phyloP scores from a whole-genome alignment of 2,329 filamentous ascomycete species.

The Waltergamsia citrina region DNA sequence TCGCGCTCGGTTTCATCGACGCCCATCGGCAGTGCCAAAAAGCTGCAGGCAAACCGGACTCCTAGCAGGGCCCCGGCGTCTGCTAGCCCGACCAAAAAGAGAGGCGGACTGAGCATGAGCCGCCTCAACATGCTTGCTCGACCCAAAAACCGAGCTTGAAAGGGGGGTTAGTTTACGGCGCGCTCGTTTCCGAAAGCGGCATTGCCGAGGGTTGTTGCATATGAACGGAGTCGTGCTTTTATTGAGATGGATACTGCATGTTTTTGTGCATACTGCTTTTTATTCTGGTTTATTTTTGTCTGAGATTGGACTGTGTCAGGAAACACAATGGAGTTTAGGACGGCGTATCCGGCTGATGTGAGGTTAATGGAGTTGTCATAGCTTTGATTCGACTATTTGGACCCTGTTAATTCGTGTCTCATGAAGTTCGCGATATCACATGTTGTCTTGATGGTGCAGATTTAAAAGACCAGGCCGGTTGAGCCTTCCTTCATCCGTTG shows the following conservation, averaged over 20 bases:
- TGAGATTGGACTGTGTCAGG: neutral
- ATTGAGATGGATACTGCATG: neutral
- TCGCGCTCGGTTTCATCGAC: neutral
- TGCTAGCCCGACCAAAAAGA: constrained; percentile 42
- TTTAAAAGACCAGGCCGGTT: too few relatives aligned
- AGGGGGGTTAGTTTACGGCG: too few relatives aligned
- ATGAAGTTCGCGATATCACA: too few relatives aligned
- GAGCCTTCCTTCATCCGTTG: too few relatives aligned
- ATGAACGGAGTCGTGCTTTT: too few relatives aligned
- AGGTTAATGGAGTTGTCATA: too few relatives aligned
- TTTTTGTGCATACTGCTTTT: neutral
- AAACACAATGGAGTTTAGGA: too few relatives aligned
- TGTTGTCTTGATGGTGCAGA: too few relatives aligned
- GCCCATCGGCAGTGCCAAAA: constrained; percentile 18
- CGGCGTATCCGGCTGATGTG: too few relatives aligned
- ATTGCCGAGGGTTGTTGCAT: too few relatives aligned
- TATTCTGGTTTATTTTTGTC: neutral
- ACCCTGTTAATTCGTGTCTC: too few relatives aligned
- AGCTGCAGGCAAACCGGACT: constrained; percentile 17
- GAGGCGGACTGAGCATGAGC: constrained; percentile 41
- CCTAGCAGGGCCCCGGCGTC: constrained; percentile 15
- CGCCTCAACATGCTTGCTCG: constrained; percentile 52
- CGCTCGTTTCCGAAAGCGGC: neutral
- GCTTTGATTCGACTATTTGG: too few relatives aligned
- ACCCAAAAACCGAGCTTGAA: constrained; percentile 47